Base-by-base conservation (phyloP, 202 grass and related monocot species). In the Schoenoplectus tabernaemontani region DNA sequence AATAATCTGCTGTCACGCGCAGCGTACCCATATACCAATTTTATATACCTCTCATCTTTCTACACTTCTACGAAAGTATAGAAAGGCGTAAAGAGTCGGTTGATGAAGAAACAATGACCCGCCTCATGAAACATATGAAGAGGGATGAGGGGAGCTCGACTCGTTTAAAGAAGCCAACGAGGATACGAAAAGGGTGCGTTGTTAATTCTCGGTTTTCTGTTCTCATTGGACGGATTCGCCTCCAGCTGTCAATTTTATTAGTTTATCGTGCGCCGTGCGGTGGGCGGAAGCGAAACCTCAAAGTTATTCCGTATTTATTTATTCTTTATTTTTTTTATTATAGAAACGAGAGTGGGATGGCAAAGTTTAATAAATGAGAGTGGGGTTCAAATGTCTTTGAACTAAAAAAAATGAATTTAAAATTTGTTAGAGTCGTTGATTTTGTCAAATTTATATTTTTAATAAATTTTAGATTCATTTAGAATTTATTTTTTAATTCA, bases 171-270 rank as follows among this genome's bases (percentile, higher is more conserved):
- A n/a, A 24, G 76, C 36, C 76, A 28, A 13, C 7, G 57, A 46
- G 66, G 50, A 76, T 76, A 68, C 23, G 32, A 19, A 59, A 41
- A 57, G 28, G 64, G 69, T 4, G 33, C 50, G 4, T 36, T 3
- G 41, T 44, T 62, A 69, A 44, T 43, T 44, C 64, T 69, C 38
- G 12, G 26, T 33, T 43, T 24, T 34, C 46, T 33, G 15, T 54
- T 75, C 70, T 54, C 24, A 75, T 36, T 19, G 70, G 70, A 53
- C 7, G 28, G 70, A 28, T 51, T 33, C 22, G 62, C 17, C 4
- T 82, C 80, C 51, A 82, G 80, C 79, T 86, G 80, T 78, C 71
- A 78, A 3, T 50, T 24, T 17, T 13, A 50, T 48, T 23, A 32
- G 43, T 13, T 51, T 51, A 16, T 51, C 15, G 44, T 60, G n/a